Conservation (phyloP, 1,284 basidiomycete genomes). For the Boletus mariae region DNA sequence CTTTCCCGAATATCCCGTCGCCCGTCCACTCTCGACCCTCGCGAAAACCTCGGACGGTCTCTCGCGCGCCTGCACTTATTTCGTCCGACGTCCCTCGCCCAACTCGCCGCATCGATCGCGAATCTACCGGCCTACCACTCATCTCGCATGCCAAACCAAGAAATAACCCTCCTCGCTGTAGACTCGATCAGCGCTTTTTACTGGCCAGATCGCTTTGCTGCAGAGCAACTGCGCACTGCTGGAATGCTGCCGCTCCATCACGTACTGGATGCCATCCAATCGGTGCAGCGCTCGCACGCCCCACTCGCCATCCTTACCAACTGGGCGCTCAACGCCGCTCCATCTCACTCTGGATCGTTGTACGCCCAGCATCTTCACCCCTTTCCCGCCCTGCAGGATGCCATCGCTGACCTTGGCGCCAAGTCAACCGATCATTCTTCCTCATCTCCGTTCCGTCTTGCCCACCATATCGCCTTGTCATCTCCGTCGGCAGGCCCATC, state of each 20-base stretch:
- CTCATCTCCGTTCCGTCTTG: conserved; percentile 31
- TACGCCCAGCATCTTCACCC: conserved; percentile 54
- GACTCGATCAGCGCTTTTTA: conserved; percentile 76
- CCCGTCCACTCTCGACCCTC: conserved; percentile 18
- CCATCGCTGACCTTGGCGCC: conserved; percentile 17
- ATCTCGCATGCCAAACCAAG: conserved; percentile 43
- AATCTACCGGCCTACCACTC: conserved; percentile 57
- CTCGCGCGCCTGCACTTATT: conserved; percentile 62
- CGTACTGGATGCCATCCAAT: conserved; percentile 48
- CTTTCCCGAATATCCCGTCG: conserved; percentile 34
- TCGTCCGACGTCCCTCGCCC: conserved; percentile 57
- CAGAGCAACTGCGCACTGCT: conserved; percentile 48
- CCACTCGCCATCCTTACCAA: conserved; percentile 59
- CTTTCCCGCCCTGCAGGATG: conserved; percentile 35
- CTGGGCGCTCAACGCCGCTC: conserved; percentile 52
- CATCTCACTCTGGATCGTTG: conserved; percentile 30
- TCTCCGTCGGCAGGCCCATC: conserved; percentile 27
- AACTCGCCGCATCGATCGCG: conserved; percentile 64
- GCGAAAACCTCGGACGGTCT: conserved; percentile 38
- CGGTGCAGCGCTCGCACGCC: conserved; percentile 47
- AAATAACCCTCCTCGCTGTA: conserved; percentile 61
- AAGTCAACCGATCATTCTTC: conserved; percentile 14
- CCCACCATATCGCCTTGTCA: conserved; percentile 46
- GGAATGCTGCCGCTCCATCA: conserved; percentile 32
- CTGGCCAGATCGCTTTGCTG: conserved; percentile 68